phyloP scores from a whole-genome alignment of 306 rosid species.

The Urtica urens region DNA sequence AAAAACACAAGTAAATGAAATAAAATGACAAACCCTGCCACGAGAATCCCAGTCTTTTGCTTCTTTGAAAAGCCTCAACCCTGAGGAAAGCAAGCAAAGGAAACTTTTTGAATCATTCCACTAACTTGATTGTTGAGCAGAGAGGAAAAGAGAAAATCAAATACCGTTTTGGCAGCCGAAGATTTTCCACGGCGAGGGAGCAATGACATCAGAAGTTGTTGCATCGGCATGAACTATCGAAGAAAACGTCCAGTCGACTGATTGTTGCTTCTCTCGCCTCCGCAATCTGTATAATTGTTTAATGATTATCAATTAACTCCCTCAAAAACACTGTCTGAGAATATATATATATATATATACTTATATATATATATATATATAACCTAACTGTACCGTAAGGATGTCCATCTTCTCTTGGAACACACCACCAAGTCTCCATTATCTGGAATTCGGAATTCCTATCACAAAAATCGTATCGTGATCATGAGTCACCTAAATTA shows the following conservation, averaged over 20 bases:
- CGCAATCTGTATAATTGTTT: slow-evolving; percentile 35
- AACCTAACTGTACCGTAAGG: slow-evolving; percentile 51
- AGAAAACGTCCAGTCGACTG: slow-evolving; percentile 35
- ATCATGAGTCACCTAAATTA: slow-evolving; percentile 14
- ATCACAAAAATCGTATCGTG: slow-evolving; percentile 19
- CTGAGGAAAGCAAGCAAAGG: slow-evolving; percentile 30
- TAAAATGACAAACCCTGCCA: slow-evolving; percentile 36
- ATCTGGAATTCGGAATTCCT: slow-evolving; percentile 47
- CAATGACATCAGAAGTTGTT: slow-evolving; percentile 64
- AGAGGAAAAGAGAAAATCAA: slow-evolving; percentile 9
- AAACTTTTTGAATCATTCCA: neutral
- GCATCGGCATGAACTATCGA: slow-evolving; percentile 42
- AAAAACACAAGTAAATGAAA: slow-evolving; percentile 5
- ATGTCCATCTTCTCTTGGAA: slow-evolving; percentile 28
- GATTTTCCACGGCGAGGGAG: slow-evolving; percentile 88
- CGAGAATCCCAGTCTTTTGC: slow-evolving; percentile 54
- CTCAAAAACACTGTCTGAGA: too few species aligned
- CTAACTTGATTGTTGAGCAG: slow-evolving; percentile 1
- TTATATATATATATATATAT: too few species aligned
- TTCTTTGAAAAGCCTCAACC: slow-evolving; percentile 80
- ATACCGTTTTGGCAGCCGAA: slow-evolving; percentile 89
- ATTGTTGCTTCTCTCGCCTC: slow-evolving; percentile 27
- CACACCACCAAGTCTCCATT: slow-evolving; percentile 28
- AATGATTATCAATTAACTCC: too few species aligned
- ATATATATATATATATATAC: too few species aligned